Evolutionary conservation across 179 eudicot genomes (phyloP).

Genomic region (Spinacia oleracea): DNA sequence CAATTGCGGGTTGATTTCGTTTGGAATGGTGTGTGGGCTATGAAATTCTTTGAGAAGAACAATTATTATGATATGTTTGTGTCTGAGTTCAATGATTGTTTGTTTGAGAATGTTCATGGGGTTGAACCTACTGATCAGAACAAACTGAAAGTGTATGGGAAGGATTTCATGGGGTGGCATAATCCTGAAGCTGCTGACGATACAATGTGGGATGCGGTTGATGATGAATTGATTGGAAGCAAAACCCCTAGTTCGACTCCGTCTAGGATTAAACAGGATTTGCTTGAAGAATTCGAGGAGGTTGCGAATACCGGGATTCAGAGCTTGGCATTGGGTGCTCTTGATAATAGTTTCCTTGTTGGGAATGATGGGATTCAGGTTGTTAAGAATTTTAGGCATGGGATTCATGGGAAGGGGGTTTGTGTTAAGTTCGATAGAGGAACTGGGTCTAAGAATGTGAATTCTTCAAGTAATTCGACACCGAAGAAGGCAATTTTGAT

Average conservation of each 20-base stretch:
- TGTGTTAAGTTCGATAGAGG: constrained; percentile 68
- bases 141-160: constrained; percentile 69
- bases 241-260: constrained; percentile 4
- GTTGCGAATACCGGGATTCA: constrained; percentile 69
- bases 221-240: constrained; percentile 34
- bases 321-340: constrained; percentile 89
- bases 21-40: constrained; percentile 67
- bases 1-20: constrained; percentile 75
- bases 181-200: constrained; percentile 77
- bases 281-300: constrained; percentile 86
- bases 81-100: constrained; percentile 51
- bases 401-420: constrained; percentile 96
- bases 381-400: constrained; percentile 91
- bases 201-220: constrained; percentile 87
- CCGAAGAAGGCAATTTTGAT: constrained; percentile 83
- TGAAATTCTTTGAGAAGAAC: constrained; percentile 48
- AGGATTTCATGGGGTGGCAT: constrained; percentile 81
- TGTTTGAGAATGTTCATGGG: constrained; percentile 77
- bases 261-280: constrained; percentile 43
- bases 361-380: constrained; percentile 79
- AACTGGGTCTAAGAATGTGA: constrained; percentile 12
- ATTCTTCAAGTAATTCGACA: constrained; percentile 36
- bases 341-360: constrained; percentile 91
- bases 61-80: constrained; percentile 58
- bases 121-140: constrained; percentile 54